These are phyloP conservation scores for Perilla frutescens DNA, from an alignment of 257 asterid species.

Conservation along the genomic window DNA sequence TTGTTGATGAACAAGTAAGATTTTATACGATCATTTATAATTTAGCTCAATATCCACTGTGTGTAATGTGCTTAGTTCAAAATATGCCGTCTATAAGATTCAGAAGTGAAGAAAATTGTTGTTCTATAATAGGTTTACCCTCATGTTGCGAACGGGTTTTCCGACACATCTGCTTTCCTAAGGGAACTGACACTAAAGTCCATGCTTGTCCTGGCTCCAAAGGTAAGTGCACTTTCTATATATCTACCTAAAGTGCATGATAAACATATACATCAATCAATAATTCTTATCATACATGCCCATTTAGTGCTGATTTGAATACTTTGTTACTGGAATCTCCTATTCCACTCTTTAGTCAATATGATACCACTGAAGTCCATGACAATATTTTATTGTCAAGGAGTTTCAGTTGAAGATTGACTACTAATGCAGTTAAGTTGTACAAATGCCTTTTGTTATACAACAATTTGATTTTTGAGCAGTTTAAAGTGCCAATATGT, in stretches of 20 bases:
- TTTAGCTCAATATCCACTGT: slow-evolving; percentile 22
- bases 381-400: not conserved
- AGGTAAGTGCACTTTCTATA: slow-evolving; percentile 55
- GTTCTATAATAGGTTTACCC: slow-evolving; percentile 73
- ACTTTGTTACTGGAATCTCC: slow-evolving; percentile 24
- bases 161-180: slow-evolving; percentile 93
- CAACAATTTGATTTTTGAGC: slow-evolving; percentile 13
- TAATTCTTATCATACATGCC: not conserved
- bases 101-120: slow-evolving; percentile 28
- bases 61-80: slow-evolving; percentile 30
- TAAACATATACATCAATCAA: slow-evolving; percentile 24
- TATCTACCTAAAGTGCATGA: slow-evolving; percentile 7
- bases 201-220: slow-evolving; percentile 98
- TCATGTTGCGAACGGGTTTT: slow-evolving; percentile 94
- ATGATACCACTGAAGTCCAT: not conserved
- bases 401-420: slow-evolving; percentile 16
- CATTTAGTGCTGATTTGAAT: slow-evolving; percentile 20
- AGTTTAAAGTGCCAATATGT: slow-evolving; percentile 10
- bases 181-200: slow-evolving; percentile 96
- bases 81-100: slow-evolving; percentile 23
- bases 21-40: slow-evolving; percentile 26
- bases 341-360: slow-evolving; percentile 13
- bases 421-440: slow-evolving; percentile 20
- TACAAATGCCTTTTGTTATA: not conserved
- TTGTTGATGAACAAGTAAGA: slow-evolving; percentile 92